Evolutionary conservation across 345 rosid species (phyloP), one percentile per base, ranked within the genome.

Genomic region (Citrus unshiu): DNA sequence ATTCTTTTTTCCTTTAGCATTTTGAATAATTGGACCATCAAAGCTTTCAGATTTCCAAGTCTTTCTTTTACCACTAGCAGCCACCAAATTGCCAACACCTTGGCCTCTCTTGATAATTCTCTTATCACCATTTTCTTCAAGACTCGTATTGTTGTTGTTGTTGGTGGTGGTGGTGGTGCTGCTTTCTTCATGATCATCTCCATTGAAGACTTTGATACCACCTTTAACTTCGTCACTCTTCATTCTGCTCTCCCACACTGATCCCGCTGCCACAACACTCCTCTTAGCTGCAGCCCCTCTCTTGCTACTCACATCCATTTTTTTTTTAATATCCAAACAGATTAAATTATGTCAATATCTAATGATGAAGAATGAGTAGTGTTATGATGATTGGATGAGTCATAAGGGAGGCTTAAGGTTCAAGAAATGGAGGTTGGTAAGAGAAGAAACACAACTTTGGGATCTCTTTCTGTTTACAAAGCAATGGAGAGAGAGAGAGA

Each of bases 201-300:
- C 88, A 84, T 86, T 87, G 62, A 87, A 87, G 68, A 88, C 89
- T 68, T 85, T 90, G 27, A 93, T 80, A 51, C 93, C 95, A 74
- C 91, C 90, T 81, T 87, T 88, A 57, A 86, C 88, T 79, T 83
- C 87, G 79, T 90, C 93, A 46, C 34, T 84, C 86, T 89, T 93
- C 97, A 91, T 92, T 81, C 95, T 89, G 77, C 84, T 89, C 85
- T 92, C 97, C 97, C 96, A 91, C 61, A 91, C 99, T 51, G 97
- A 92, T 49, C 92, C 96, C 58, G 89, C 96, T 62, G 88, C 88
- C 54, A 74, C 88, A 72, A 81, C 90, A 78, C 85, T 82, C 60
- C 70, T 76, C 71, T 83, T 83, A 25, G 56, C 81, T 25, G 80
- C 86, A 5, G 75, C 73, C 78, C 80, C 83, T 68, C 83, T 78